These are phyloP conservation scores for Backusella australiensis DNA, from an alignment of 192 early-diverging fungal genomes.

Conservation along the genomic window DNA sequence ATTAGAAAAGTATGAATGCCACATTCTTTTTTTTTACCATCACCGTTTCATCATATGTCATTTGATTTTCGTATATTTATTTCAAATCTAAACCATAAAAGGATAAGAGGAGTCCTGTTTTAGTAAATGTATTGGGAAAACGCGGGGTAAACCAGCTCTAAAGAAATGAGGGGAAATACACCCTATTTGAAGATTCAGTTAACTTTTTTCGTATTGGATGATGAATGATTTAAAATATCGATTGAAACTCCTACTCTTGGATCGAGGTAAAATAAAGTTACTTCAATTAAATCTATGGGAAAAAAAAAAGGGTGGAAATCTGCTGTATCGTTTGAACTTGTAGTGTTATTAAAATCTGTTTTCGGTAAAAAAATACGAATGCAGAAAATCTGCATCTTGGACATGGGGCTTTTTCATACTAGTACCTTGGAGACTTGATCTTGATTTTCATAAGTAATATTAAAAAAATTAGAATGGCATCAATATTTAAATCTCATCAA, in stretches of 20 bases:
- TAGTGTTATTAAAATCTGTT: no score
- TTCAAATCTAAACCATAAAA: background rate
- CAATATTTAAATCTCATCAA: background rate
- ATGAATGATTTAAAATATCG: background rate
- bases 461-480: background rate
- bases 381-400: background rate
- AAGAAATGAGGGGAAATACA: background rate
- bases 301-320: background rate
- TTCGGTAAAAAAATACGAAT: background rate
- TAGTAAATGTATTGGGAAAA: background rate
- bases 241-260: background rate
- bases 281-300: background rate
- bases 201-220: background rate
- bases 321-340: background rate
- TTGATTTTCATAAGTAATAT: background rate
- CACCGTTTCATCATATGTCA: background rate
- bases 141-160: background rate
- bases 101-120: background rate
- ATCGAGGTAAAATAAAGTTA: conserved; percentile 1
- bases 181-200: background rate
- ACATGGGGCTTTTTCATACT: background rate
- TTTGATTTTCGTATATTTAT: background rate
- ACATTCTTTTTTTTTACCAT: background rate
- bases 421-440: no score
- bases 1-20: background rate